A percentile compares a stretch with the other conserved stretches of the same genome.
phyloP scores from a whole-genome alignment of 2,329 filamentous ascomycete species.

The Didymella sp. region DNA sequence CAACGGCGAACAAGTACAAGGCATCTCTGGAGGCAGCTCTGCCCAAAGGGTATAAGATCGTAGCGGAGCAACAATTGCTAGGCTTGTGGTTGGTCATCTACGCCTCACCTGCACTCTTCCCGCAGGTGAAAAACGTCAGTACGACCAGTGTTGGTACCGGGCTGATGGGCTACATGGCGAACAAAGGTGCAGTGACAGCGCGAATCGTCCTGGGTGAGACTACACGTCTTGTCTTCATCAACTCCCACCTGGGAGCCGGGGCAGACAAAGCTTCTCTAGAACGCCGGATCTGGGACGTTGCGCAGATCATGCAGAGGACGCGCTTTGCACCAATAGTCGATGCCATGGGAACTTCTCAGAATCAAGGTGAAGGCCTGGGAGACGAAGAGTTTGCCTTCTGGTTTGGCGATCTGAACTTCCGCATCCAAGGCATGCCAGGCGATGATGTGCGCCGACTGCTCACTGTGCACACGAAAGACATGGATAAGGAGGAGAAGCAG shows the following conservation, averaged over 20 bases:
- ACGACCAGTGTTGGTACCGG: slow-evolving; percentile 87
- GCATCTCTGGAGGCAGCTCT: slow-evolving; percentile 74
- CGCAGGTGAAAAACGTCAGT: slow-evolving; percentile 80
- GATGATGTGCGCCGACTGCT: slow-evolving; percentile 88
- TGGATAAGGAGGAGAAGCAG: slow-evolving; percentile 37
- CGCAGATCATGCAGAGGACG: slow-evolving; percentile 76
- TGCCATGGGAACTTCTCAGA: slow-evolving; percentile 66
- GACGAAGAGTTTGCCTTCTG: slow-evolving; percentile 95
- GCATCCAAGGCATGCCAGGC: slow-evolving; percentile 84
- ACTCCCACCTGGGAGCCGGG: slow-evolving; percentile 89
- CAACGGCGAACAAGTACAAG: slow-evolving; percentile 79
- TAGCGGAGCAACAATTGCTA: slow-evolving; percentile 84
- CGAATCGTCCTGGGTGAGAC: slow-evolving; percentile 88
- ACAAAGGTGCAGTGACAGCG: slow-evolving; percentile 88
- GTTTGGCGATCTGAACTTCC: slow-evolving; percentile 96
- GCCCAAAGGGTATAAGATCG: slow-evolving; percentile 75
- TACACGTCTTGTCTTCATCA: slow-evolving; percentile 86
- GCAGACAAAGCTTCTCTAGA: slow-evolving; percentile 79
- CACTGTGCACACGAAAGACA: slow-evolving; percentile 83
- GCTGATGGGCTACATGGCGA: slow-evolving; percentile 90
- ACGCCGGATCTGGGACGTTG: slow-evolving; percentile 86
- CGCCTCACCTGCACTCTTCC: slow-evolving; percentile 76
- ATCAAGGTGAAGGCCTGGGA: slow-evolving; percentile 72
- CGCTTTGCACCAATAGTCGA: slow-evolving; percentile 77
- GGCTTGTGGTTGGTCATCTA: slow-evolving; percentile 86